Conservation (phyloP, 2,329 filamentous ascomycete species). For the Cladosporium sp. region DNA sequence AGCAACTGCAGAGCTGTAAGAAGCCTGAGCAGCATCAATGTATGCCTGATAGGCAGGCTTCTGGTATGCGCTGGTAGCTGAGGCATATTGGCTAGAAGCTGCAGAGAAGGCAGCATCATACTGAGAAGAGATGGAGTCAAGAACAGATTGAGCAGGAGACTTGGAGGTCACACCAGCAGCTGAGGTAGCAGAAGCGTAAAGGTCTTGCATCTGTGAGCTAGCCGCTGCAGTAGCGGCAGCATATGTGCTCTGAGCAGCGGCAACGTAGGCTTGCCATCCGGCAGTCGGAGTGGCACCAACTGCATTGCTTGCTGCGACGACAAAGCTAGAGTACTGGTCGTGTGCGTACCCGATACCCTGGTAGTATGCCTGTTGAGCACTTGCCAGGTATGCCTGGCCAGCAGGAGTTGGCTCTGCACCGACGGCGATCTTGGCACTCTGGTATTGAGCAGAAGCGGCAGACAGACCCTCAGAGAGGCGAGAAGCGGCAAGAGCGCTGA, state of each 20-base stretch:
- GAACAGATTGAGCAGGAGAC: slow-evolving; percentile 24
- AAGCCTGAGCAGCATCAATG: slow-evolving; percentile 54
- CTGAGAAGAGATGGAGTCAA: slow-evolving; percentile 28
- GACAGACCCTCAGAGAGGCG: slow-evolving; percentile 66
- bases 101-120: slow-evolving; percentile 28
- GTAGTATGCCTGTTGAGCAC: slow-evolving; percentile 67
- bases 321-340: slow-evolving; percentile 71
- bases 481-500: slow-evolving; percentile 65
- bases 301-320: slow-evolving; percentile 67
- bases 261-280: slow-evolving; percentile 66
- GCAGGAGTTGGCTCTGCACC: slow-evolving; percentile 58
- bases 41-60: slow-evolving; percentile 62
- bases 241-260: slow-evolving; percentile 50
- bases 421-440: slow-evolving; percentile 62
- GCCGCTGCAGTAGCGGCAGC: slow-evolving; percentile 31
- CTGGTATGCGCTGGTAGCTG: slow-evolving; percentile 32
- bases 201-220: slow-evolving; percentile 24
- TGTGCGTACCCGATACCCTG: slow-evolving; percentile 75
- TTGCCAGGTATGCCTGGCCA: slow-evolving; percentile 53
- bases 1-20: slow-evolving; percentile 25
- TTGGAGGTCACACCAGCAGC: slow-evolving; percentile 21
- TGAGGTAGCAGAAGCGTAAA: slow-evolving; percentile 23
- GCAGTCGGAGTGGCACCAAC: slow-evolving; percentile 64
- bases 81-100: slow-evolving; percentile 42
- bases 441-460: slow-evolving; percentile 67